These are phyloP conservation scores for Hericium erinaceus DNA, from an alignment of 768 basidiomycete genomes.

Conservation along the genomic window DNA sequence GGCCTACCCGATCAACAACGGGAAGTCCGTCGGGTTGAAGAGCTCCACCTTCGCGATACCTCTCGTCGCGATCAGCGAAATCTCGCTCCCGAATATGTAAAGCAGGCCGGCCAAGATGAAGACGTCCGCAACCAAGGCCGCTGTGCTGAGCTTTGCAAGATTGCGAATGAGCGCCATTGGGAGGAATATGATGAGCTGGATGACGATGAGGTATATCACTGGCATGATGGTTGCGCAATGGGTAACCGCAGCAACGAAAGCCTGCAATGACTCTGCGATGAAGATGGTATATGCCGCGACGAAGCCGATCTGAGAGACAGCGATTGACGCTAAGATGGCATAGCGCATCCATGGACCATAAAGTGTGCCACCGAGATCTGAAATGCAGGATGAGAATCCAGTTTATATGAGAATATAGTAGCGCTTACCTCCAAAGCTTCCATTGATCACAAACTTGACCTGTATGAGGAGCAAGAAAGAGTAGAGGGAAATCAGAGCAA, in stretches of 20 bases:
- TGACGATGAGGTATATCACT: conserved; percentile 72
- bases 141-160: conserved; percentile 88
- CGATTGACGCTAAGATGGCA: conserved; percentile 78
- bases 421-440: conserved; percentile 83
- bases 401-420: neutral
- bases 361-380: conserved; percentile 87
- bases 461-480: conserved; percentile 88
- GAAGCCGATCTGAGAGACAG: conserved; percentile 85
- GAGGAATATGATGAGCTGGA: conserved; percentile 80
- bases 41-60: conserved; percentile 75
- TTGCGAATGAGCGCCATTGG: conserved; percentile 87
- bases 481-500: conserved; percentile 83
- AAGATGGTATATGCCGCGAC: conserved; percentile 92
- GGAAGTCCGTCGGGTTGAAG: conserved; percentile 87
- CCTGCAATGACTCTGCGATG: conserved; percentile 86
- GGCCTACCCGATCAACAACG: conserved; percentile 77
- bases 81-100: conserved; percentile 85
- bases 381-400: neutral
- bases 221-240: conserved; percentile 60
- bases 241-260: conserved; percentile 76
- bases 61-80: conserved; percentile 48
- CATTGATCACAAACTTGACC: conserved; percentile 81
- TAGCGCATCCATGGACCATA: conserved; percentile 94
- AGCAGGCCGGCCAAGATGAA: conserved; percentile 87
- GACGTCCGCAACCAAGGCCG: conserved; percentile 86